These are phyloP conservation scores for Tetrahymena elliotti DNA, from an alignment of 73 alveolate species.

Conservation along the genomic window DNA sequence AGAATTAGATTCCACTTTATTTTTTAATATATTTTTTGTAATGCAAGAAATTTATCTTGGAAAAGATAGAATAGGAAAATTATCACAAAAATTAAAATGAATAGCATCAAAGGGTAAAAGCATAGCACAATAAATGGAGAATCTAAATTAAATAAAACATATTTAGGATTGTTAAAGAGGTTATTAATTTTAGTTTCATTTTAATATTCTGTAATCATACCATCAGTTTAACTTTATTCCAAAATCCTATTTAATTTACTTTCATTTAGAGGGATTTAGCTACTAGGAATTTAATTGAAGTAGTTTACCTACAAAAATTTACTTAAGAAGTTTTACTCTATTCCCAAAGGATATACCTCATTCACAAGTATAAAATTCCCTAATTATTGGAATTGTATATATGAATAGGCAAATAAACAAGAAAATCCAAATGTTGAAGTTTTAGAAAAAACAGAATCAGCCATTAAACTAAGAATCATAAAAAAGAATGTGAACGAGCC, in stretches of 20 bases:
- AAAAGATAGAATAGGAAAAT: neutral
- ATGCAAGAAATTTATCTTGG: neutral
- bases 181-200: neutral
- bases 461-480: neutral
- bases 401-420: neutral
- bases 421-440: neutral
- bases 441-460: neutral
- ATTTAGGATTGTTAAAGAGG: neutral
- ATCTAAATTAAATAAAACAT: neutral
- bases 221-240: neutral
- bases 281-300: neutral
- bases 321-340: neutral
- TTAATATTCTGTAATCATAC: neutral
- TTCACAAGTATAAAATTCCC: neutral
- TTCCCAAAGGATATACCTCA: neutral
- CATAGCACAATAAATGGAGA: neutral
- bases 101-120: neutral
- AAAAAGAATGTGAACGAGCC: neutral
- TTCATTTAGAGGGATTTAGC: neutral
- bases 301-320: neutral
- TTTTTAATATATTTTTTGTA: neutral
- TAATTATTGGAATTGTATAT: neutral
- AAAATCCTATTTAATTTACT: neutral
- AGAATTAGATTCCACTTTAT: neutral
- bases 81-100: neutral